Evolutionary conservation across 192 early-diverging fungal genomes (phyloP), one percentile per base, ranked within the genome.

Genomic region (Coemansia sp.): DNA sequence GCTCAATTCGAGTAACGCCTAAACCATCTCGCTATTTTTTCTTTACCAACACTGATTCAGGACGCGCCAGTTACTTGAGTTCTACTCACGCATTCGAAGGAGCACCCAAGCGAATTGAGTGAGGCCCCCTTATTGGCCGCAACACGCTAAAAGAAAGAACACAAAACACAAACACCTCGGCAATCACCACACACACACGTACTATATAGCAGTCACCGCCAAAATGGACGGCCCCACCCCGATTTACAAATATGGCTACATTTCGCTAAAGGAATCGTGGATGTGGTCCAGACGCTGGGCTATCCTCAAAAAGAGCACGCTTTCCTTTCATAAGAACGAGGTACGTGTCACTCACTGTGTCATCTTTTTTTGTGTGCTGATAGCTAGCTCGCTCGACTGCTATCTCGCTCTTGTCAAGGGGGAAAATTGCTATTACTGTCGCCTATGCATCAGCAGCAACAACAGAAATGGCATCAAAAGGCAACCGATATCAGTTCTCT

Each of bases 231-330:
- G 62, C 59, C 67, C 70, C 34, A 67, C 67, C n/a, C 39, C 62
- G 17, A 63, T 76, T 61, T 73, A 73, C 72, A 82, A 82, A 72
- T 61, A 68, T 37, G 80, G 80, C 36, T 77, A 77, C 60, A 72
- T 82, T 66, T 74, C 68, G 36, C 61, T 82, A 36, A 96, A 96
- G 84, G 96, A 99, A 63, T 87, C 91, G 53, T 99, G 94, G 84
- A 89, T 99, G 72, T 99, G 97, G 97, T 93, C 92, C 48, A 95
- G 95, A 80, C 81, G 95, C 68, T 97, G 92, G 88, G 88, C 92
- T 60, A 84, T 97, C 10, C 84, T 99, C 27, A 88, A 93, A 66
- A 92, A 93, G 75, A 89, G 90, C 74, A 96, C 95, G 4, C 86
- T 98, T 60, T 94, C 94, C 27, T 93, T 98, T 63, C 94, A 97